These are phyloP conservation scores for Heritiera littoralis DNA, from an alignment of 345 rosid species.

Conservation along the genomic window DNA sequence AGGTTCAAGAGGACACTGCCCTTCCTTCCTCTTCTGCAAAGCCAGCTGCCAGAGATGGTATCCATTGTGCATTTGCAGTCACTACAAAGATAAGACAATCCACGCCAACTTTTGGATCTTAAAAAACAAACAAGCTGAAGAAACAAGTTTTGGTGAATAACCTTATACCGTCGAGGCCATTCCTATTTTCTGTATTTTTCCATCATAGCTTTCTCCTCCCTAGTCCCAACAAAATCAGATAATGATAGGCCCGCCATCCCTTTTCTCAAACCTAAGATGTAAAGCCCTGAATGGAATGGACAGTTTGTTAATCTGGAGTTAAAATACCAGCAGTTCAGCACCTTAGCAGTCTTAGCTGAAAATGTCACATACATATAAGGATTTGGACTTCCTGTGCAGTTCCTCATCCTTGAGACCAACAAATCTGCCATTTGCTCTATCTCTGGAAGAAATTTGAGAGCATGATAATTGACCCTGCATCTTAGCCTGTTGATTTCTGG, in stretches of 20 bases:
- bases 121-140: slow-evolving; percentile 16
- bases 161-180: slow-evolving; percentile 99
- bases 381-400: slow-evolving; percentile 82
- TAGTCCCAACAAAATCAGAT: slow-evolving; percentile 95
- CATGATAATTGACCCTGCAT: slow-evolving; percentile 99
- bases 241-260: slow-evolving; percentile 99
- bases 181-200: slow-evolving; percentile 94
- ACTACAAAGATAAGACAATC: slow-evolving; percentile 23
- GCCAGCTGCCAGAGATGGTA: slow-evolving; percentile 97
- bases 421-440: slow-evolving; percentile 92
- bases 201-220: slow-evolving; percentile 96
- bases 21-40: slow-evolving; percentile 96
- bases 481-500: slow-evolving; percentile 95
- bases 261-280: slow-evolving; percentile 99
- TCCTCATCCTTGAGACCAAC: slow-evolving; percentile 89
- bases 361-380: slow-evolving; percentile 75
- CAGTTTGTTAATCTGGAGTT: slow-evolving; percentile 14
- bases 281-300: slow-evolving; percentile 75
- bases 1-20: slow-evolving; percentile 98
- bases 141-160: slow-evolving; percentile 28
- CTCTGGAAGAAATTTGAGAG: slow-evolving; percentile 90
- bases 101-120: slow-evolving; percentile 3
- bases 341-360: slow-evolving; percentile 17
- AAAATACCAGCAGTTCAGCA: slow-evolving; percentile 16
- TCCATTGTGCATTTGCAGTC: slow-evolving; percentile 69